Conservation (phyloP, 768 basidiomycete genomes). For the Pisolithus microcarpus region DNA sequence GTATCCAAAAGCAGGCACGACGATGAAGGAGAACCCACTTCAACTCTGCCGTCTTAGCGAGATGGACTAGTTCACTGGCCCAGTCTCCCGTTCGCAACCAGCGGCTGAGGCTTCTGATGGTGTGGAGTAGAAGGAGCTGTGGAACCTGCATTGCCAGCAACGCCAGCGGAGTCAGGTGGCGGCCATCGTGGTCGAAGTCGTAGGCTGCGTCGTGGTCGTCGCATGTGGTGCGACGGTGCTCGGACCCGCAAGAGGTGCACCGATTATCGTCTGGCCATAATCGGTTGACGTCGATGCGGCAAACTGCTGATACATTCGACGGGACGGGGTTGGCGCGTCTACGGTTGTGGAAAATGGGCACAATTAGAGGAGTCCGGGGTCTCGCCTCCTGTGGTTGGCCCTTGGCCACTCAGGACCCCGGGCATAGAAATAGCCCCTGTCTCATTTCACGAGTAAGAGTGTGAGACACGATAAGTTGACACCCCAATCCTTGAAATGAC, state of each 20-base stretch:
- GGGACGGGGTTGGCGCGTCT: background rate
- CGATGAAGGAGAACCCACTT: conserved; percentile 51
- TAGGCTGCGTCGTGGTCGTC: conserved; percentile 16
- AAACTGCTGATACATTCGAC: conserved; percentile 1
- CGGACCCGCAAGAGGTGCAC: conserved; percentile 28
- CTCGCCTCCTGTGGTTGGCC: background rate
- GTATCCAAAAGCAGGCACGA: background rate
- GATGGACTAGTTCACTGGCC: conserved; percentile 79
- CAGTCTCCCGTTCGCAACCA: conserved; percentile 80
- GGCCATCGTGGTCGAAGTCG: background rate
- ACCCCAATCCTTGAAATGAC: no score
- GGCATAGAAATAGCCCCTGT: background rate
- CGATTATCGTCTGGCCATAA: conserved; percentile 23
- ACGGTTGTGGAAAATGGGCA: background rate
- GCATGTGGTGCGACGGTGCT: conserved; percentile 28
- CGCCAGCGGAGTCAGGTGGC: background rate
- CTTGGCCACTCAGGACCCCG: background rate
- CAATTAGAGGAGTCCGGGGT: background rate
- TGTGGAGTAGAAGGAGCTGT: conserved; percentile 9
- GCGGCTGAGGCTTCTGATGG: conserved; percentile 34
- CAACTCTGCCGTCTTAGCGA: conserved; percentile 82
- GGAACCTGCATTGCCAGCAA: background rate
- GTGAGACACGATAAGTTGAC: no score
- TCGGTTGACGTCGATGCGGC: background rate
- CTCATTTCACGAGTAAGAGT: no score